A percentile compares a stretch with the other conserved stretches of the same genome.
Evolutionary conservation across 1,284 basidiomycete species (phyloP).

Genomic region (Agaricales sp.): DNA sequence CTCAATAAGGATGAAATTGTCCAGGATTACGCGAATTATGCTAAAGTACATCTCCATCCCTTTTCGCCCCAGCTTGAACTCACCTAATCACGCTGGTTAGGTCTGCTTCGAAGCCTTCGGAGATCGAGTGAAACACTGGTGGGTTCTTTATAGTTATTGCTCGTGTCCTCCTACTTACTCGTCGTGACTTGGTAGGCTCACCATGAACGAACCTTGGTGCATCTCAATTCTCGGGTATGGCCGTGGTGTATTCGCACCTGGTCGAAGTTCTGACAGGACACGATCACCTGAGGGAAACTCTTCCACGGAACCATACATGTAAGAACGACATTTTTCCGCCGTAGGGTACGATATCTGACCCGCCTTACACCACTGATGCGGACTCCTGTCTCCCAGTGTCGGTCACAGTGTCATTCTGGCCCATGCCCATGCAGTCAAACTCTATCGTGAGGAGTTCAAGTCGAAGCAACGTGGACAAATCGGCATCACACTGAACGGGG

Average conservation of each 20-base stretch:
- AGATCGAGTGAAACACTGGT: slow-evolving; percentile 70
- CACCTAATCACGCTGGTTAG: slow-evolving; percentile 17
- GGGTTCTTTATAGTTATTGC: slow-evolving; percentile 9
- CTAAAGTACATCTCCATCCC: slow-evolving; percentile 26
- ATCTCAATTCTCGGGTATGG: slow-evolving; percentile 62
- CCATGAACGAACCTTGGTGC: slow-evolving; percentile 70
- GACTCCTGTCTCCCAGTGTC: slow-evolving; percentile 40
- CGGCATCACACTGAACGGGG: slow-evolving; percentile 67
- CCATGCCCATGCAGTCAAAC: slow-evolving; percentile 55
- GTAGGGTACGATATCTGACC: slow-evolving; percentile 7
- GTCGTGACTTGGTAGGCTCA: slow-evolving; percentile 32
- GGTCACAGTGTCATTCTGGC: slow-evolving; percentile 61
- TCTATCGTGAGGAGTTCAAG: slow-evolving; percentile 56
- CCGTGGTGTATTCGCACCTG: slow-evolving; percentile 57
- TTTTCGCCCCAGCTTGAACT: slow-evolving; percentile 4
- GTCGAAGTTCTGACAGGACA: slow-evolving; percentile 49
- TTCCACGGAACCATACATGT: slow-evolving; percentile 67
- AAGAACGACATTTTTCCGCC: slow-evolving; percentile 17
- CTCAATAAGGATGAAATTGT: slow-evolving; percentile 53
- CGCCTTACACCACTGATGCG: slow-evolving; percentile 4
- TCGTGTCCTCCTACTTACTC: slow-evolving; percentile 2
- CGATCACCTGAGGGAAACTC: slow-evolving; percentile 49
- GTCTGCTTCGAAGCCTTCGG: slow-evolving; percentile 67
- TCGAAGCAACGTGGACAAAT: slow-evolving; percentile 46
- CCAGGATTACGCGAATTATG: slow-evolving; percentile 54